Evolutionary conservation across 1,284 basidiomycete species (phyloP), one percentile per base, ranked within the genome.

Genomic region (Fistulinella cinereoalba): DNA sequence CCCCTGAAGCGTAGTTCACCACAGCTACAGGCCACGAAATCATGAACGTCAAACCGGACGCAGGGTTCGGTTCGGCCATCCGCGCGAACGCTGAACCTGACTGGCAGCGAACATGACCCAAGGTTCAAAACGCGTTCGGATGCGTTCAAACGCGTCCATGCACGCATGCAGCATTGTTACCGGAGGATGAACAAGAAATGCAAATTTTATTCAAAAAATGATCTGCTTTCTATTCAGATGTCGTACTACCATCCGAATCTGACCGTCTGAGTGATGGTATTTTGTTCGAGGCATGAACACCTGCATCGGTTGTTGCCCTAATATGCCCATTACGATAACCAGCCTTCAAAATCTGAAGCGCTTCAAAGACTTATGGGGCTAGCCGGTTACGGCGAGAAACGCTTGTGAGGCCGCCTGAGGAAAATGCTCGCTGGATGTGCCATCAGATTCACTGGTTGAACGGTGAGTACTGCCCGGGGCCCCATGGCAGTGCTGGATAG

Each of bases 41-140:
- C n/a, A n/a, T 9, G 43, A 37, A 44, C 37, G 36, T 28, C 18
- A 25, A 44, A 44, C 37, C 11, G 27, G 18, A 44, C 34, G 10
- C 1, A 2, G 5, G 11, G 36, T 44, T 39, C 12, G 15, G 43
- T 44, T 38, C 43, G 25, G 29, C 8, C 1, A 9, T 24, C 3
- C 9, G 15, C 23, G 12, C 7, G 39, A 41, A 41, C 39, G 39
- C 29, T n/a, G 28, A 40, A 40, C 38, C 24, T 40, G 18, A 40
- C 18, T 15, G 2, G 7, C 18, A 29, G 3, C 11, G 39, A 41
- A 41, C 39, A 29, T 31, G 28, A 41, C 28, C 39, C 11, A 10
- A 25, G 28, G 28, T 41, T 32, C 18, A 21, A 19, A 31, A 22
- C 39, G 15, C 27, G 27, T 29, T 40, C 36, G 24, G 12, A 38